phyloP scores from a whole-genome alignment of 2,329 filamentous ascomycete genomes.

The Curvularia eragrostidis region DNA sequence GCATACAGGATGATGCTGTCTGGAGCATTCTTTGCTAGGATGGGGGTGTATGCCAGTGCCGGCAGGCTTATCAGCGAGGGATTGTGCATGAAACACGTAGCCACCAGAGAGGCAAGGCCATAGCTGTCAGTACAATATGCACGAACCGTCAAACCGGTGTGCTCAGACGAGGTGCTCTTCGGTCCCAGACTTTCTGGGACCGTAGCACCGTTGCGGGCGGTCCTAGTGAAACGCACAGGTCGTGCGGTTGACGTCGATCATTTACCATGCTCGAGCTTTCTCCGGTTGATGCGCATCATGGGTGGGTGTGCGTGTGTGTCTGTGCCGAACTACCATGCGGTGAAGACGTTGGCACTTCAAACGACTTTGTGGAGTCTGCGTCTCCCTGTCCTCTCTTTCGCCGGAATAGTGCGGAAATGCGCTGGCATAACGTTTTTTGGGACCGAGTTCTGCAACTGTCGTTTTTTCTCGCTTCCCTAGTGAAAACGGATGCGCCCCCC shows the following conservation, averaged over 20 bases:
- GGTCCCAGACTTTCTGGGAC: conserved; percentile 7
- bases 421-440: conserved; percentile 1
- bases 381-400: background rate
- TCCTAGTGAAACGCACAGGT: conserved; percentile 11
- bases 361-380: conserved; percentile 4
- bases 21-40: background rate
- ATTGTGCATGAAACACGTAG: conserved; percentile 14
- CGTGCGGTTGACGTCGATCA: conserved; percentile 10
- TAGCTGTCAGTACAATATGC: conserved; percentile 10
- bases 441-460: conserved; percentile 4
- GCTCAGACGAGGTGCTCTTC: conserved; percentile 11
- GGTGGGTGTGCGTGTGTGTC: background rate
- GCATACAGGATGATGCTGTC: conserved; percentile 4
- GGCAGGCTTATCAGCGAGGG: background rate
- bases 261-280: background rate
- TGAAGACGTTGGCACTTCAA: conserved; percentile 16
- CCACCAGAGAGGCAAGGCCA: conserved; percentile 4
- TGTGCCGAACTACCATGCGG: conserved; percentile 3
- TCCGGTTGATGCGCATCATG: conserved; percentile 8
- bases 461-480: background rate
- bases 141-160: conserved; percentile 11
- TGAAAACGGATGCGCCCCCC: background rate
- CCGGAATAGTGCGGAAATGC: conserved; percentile 9
- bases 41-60: too few species aligned
- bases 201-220: conserved; percentile 4